Base-by-base conservation (phyloP, 2,329 filamentous ascomycete genomes). In the Tolypocladium endophyticum region DNA sequence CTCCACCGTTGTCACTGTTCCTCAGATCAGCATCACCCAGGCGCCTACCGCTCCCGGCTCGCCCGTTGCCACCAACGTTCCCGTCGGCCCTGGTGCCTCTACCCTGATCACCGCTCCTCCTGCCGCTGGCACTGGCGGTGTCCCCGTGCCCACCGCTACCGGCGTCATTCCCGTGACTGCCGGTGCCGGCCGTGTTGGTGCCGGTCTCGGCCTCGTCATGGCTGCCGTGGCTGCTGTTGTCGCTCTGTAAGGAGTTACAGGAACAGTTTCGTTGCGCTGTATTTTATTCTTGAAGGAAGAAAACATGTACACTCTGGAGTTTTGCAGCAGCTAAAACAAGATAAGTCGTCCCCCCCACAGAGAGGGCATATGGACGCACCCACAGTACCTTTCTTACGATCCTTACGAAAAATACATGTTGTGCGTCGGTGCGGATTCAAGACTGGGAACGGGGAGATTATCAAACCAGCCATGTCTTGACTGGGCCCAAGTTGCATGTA, bases 351-450 rank as follows among this genome's bases (percentile, higher is more conserved):
- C 50, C 45, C 45, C 50, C 50, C 50, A 9, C 16, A 18, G 47
- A 35, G 18, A 35, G 50, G 50, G 50, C 50, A 53, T 5, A 53
- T 53, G 50, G 50, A 4, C 50, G 50, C 41, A 62, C 60, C 60
- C 60, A 53, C 45, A 63, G 68, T 80, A 73, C 72, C 71, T 76
- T 82, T 81, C 78, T 80, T 77, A 82, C 80, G 79, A 81, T 83
- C 80, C 78, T 82, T 81, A 80, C 75, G 77, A 52, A 80, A 74
- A 71, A 67, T 70, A 45, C 65, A 68, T 61, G 61, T 67, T 66
- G 64, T 68, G 69, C 70, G 65, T 64, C 66, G 69, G 64, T 64
- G 63, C 67, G 60, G 62, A 45, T 41, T 41, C 61, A 65, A 58
- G 58, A 54, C 55, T 52, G 61, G 61, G 65, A 62, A 59, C 14